These are phyloP conservation scores for Alternaria gaisen DNA, from an alignment of 2,329 filamentous ascomycete genomes.

Conservation along the genomic window DNA sequence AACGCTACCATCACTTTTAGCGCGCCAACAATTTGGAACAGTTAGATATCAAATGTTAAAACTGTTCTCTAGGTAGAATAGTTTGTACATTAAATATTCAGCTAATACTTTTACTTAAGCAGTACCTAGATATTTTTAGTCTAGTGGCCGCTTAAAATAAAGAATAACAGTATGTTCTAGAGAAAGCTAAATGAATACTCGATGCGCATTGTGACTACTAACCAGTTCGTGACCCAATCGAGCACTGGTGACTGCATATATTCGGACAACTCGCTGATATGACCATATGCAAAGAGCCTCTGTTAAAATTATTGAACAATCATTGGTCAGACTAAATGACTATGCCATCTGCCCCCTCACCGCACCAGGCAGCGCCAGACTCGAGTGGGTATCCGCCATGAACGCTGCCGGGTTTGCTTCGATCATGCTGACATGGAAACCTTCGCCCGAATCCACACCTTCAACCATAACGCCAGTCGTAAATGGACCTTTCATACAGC, in stretches of 20 bases:
- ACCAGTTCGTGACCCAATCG: background rate
- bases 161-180: no score
- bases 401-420: conserved; percentile 61
- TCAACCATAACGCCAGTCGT: conserved; percentile 50
- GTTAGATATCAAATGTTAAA: no score
- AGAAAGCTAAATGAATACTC: background rate
- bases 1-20: no score
- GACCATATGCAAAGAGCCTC: background rate
- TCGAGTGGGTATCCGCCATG: conserved; percentile 65
- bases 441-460: conserved; percentile 57
- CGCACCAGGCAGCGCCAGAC: conserved; percentile 62
- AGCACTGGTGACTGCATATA: background rate
- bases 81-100: no score
- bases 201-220: background rate
- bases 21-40: no score
- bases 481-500: conserved; percentile 38
- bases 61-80: no score
- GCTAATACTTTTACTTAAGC: no score
- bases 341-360: conserved; percentile 59
- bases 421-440: conserved; percentile 61
- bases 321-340: background rate
- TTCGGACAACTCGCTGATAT: accelerated
- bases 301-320: background rate
- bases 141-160: no score
- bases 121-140: no score